Percentiles rank a stretch among this genome's conserved stretches.
phyloP scores from a whole-genome alignment of 805 yeast species.

The Yarrowia hollandica region DNA sequence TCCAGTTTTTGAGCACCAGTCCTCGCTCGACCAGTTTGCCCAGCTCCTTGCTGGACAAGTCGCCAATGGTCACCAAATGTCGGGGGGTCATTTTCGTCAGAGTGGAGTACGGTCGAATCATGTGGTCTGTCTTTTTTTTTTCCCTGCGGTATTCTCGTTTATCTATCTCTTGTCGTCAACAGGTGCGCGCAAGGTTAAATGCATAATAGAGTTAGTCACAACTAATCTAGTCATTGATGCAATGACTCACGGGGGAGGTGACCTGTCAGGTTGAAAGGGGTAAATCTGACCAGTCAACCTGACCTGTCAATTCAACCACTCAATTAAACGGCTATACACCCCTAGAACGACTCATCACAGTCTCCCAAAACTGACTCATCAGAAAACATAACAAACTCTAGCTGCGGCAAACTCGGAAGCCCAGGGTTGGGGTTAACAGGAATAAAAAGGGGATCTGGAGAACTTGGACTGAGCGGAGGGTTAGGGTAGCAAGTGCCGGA shows the following conservation, averaged over 20 bases:
- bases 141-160: no score
- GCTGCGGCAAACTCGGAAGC: slow-evolving; percentile 16
- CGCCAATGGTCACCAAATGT: slow-evolving; percentile 81
- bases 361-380: not conserved
- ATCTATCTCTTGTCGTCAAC: not conserved
- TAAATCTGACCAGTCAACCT: not conserved
- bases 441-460: not conserved
- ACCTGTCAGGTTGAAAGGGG: no score
- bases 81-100: slow-evolving; percentile 44
- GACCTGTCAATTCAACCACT: no score
- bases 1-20: slow-evolving; percentile 58
- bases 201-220: no score
- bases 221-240: no score
- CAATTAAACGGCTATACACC: no score
- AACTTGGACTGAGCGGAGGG: no score
- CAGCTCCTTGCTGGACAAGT: slow-evolving; percentile 72
- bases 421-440: not conserved
- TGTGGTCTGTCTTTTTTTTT: not conserved
- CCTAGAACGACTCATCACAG: not conserved
- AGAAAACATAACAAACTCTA: not conserved
- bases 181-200: no score
- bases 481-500: not conserved
- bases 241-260: no score
- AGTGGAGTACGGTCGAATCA: slow-evolving; percentile 16
- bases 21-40: slow-evolving; percentile 72